Evolutionary conservation across 441 rosid genomes (phyloP).

Genomic region (Jatropha podagrica): DNA sequence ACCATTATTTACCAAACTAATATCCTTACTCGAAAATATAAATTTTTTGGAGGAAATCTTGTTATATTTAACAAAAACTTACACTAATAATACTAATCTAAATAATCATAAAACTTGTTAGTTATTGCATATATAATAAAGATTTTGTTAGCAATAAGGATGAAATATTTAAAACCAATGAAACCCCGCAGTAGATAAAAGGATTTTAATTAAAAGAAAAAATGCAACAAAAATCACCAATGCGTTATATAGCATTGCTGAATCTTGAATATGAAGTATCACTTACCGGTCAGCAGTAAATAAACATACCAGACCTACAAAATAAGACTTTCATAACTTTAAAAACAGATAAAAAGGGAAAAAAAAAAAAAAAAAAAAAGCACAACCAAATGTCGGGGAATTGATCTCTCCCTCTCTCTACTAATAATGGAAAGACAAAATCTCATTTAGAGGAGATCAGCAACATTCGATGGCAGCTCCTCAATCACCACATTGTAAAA

Average conservation of each 20-base stretch:
- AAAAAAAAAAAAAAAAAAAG: not conserved
- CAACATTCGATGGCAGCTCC: conserved; percentile 69
- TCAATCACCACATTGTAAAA: conserved; percentile 43
- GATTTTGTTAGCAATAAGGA: no score
- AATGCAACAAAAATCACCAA: conserved; percentile 4
- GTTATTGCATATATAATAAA: no score
- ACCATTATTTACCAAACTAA: no score
- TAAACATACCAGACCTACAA: not conserved
- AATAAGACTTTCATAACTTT: conserved; percentile 2
- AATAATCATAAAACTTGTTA: no score
- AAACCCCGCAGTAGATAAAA: not conserved
- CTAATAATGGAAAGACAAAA: conserved; percentile 14
- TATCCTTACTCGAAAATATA: no score
- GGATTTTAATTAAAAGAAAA: not conserved
- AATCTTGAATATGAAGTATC: not conserved
- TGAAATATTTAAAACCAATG: no score
- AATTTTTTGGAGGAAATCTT: no score
- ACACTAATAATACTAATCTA: no score
- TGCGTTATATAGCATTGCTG: not conserved
- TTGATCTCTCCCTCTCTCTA: not conserved
- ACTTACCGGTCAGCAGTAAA: not conserved
- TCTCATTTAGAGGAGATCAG: conserved; percentile 41
- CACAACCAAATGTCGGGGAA: not conserved
- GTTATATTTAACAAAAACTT: no score
- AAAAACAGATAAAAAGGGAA: not conserved